These are phyloP conservation scores for Aspergillus fructus DNA, from an alignment of 2,329 filamentous ascomycete genomes.

Conservation along the genomic window DNA sequence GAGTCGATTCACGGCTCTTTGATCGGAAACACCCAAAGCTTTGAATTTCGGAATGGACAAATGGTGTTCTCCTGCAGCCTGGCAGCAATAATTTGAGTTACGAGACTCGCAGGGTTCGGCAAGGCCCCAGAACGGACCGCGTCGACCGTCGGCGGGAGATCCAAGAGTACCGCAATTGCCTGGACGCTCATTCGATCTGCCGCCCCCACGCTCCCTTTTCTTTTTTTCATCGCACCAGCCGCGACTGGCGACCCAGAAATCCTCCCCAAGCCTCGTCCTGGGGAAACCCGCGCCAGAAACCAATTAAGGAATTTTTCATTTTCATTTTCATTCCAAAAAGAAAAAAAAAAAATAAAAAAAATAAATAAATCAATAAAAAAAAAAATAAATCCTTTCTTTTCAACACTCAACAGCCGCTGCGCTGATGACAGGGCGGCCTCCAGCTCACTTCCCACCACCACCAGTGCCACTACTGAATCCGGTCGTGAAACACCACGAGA, in stretches of 20 bases:
- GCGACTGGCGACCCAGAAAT: slow-evolving; percentile 24
- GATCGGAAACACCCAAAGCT: not conserved
- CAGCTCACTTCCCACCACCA: not conserved
- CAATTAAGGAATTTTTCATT: not conserved
- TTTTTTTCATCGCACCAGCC: slow-evolving; percentile 19
- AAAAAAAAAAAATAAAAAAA: not conserved
- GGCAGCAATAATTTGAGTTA: not conserved
- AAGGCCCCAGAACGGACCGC: slow-evolving; percentile 22
- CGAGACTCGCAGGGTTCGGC: slow-evolving; percentile 10
- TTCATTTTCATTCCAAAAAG: no score
- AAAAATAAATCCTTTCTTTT: not conserved
- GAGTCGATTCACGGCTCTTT: not conserved
- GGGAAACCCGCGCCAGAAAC: not conserved
- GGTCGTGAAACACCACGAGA: not conserved
- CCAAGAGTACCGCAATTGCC: slow-evolving; percentile 15
- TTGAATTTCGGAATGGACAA: not conserved
- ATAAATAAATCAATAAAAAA: no score
- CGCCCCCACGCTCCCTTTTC: slow-evolving; percentile 13
- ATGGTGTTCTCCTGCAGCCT: not conserved
- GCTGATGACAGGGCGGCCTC: not conserved
- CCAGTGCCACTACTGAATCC: not conserved
- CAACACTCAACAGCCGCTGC: not conserved
- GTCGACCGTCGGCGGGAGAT: slow-evolving; percentile 12
- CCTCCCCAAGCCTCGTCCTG: not conserved
- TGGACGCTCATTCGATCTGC: slow-evolving; percentile 10